Conservation (phyloP, 495 filamentous ascomycete genomes). For the Tuber brumale region DNA sequence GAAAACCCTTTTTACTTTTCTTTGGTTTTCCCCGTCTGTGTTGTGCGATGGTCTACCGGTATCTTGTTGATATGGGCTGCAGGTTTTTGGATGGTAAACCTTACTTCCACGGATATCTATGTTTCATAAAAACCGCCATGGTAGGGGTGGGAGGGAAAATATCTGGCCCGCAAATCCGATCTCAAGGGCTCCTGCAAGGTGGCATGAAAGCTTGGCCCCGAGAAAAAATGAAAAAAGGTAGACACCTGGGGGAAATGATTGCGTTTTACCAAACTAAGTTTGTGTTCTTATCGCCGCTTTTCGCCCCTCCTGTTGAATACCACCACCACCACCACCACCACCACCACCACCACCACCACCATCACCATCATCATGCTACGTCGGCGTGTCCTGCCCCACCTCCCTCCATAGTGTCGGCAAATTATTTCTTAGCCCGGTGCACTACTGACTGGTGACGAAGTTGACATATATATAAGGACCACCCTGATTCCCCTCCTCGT, state of each 20-base stretch:
- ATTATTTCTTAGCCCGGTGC: constrained; percentile 24
- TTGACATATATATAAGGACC: constrained; percentile 34
- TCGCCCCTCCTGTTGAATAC: constrained; percentile 14
- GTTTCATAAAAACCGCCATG: constrained; percentile 32
- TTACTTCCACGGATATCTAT: constrained; percentile 2
- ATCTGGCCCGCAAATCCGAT: constrained; percentile 30
- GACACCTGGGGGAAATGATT: not conserved
- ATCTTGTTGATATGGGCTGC: constrained; percentile 12
- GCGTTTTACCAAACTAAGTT: constrained; percentile 23
- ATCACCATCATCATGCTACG: constrained; percentile 29
- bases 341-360: constrained; percentile 25
- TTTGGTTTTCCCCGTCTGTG: constrained; percentile 16
- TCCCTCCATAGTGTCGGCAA: not conserved
- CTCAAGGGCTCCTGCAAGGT: constrained; percentile 24
- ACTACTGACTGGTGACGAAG: constrained; percentile 11
- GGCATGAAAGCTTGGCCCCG: constrained; percentile 20
- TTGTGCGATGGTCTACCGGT: constrained; percentile 13
- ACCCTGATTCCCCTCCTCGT: constrained; percentile 11
- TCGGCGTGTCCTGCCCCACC: not conserved
- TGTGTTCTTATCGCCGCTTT: constrained; percentile 32
- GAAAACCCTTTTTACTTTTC: not conserved
- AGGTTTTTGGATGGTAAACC: constrained; percentile 23
- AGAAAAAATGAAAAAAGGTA: not conserved
- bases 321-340: constrained; percentile 24
- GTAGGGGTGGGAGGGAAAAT: constrained; percentile 20